Conservation (phyloP, 345 rosid genomes). For the Durio zibethinus region DNA sequence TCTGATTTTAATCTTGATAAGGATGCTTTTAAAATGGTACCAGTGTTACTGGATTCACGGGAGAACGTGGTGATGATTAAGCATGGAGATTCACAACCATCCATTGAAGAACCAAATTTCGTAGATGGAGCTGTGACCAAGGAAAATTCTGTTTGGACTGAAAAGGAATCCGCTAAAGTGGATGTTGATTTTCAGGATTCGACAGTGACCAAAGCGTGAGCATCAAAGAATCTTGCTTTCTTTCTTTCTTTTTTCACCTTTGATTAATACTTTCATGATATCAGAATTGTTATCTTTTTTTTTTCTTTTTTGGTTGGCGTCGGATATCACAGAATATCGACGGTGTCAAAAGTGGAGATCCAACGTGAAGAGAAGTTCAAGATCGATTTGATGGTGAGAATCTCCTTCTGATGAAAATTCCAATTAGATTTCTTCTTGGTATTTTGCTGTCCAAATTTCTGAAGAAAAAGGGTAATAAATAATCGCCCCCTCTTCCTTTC, state of each 20-base stretch:
- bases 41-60: constrained; percentile 12
- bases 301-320: constrained; percentile 12
- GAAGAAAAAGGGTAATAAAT: constrained; percentile 13
- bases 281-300: too few relatives aligned
- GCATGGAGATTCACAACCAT: constrained; percentile 23
- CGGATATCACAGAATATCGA: constrained; percentile 26
- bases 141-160: constrained; percentile 13
- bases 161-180: constrained; percentile 16
- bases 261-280: constrained; percentile 8
- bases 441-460: constrained; percentile 27
- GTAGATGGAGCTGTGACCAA: constrained; percentile 10
- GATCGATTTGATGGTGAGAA: constrained; percentile 64
- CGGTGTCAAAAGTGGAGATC: constrained; percentile 15
- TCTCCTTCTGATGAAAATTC: constrained; percentile 16
- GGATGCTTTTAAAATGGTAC: constrained; percentile 16
- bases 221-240: constrained; percentile 20
- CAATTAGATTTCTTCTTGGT: constrained; percentile 24
- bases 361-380: constrained; percentile 35
- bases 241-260: neutral
- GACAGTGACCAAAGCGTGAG: constrained; percentile 36
- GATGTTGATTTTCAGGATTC: constrained; percentile 30
- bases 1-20: constrained; percentile 10
- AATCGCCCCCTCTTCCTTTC: constrained; percentile 6
- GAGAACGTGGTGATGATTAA: constrained; percentile 9
- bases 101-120: constrained; percentile 17